Evolutionary conservation across 129 eudicot genomes (phyloP).

Genomic region (Gnaphalium uliginosum): DNA sequence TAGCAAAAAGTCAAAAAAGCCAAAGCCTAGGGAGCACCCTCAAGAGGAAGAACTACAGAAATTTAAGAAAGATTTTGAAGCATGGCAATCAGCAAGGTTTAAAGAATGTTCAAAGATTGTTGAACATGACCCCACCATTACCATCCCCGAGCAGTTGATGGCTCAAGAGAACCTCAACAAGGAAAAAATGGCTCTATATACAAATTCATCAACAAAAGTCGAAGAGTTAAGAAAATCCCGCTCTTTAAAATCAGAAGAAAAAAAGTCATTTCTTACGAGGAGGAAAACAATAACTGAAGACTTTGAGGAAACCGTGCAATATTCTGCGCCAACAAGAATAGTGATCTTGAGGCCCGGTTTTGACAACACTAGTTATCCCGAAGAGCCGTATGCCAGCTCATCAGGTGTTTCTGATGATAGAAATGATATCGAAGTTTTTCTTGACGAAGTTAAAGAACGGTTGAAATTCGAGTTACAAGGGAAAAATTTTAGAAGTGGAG

Average conservation of each 20-base stretch:
- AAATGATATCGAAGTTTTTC: constrained; percentile 86
- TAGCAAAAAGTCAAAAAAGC: constrained; percentile 37
- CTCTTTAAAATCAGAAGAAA: constrained; percentile 29
- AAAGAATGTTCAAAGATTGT: constrained; percentile 72
- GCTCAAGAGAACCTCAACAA: constrained; percentile 84
- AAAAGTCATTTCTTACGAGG: constrained; percentile 32
- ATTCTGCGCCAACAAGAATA: constrained; percentile 65
- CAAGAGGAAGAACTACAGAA: constrained; percentile 95
- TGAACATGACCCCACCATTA: constrained; percentile 44
- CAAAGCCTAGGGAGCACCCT: constrained; percentile 83
- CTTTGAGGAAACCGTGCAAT: constrained; percentile 29
- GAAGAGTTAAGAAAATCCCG: constrained; percentile 31
- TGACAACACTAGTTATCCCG: constrained; percentile 45
- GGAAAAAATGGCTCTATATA: constrained; percentile 63
- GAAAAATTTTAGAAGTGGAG: constrained; percentile 38
- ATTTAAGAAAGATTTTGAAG: constrained; percentile 94
- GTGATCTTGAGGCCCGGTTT: constrained; percentile 82
- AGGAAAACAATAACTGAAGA: constrained; percentile 41
- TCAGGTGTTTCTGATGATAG: constrained; percentile 72
- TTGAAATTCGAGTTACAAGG: constrained; percentile 76
- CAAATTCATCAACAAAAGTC: constrained; percentile 38
- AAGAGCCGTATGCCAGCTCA: constrained; percentile 70
- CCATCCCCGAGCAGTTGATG: constrained; percentile 56
- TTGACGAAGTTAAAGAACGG: constrained; percentile 89
- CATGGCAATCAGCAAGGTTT: constrained; percentile 87